These are phyloP conservation scores for Venustampulla echinocandica DNA, from an alignment of 495 filamentous ascomycete species.

Conservation along the genomic window DNA sequence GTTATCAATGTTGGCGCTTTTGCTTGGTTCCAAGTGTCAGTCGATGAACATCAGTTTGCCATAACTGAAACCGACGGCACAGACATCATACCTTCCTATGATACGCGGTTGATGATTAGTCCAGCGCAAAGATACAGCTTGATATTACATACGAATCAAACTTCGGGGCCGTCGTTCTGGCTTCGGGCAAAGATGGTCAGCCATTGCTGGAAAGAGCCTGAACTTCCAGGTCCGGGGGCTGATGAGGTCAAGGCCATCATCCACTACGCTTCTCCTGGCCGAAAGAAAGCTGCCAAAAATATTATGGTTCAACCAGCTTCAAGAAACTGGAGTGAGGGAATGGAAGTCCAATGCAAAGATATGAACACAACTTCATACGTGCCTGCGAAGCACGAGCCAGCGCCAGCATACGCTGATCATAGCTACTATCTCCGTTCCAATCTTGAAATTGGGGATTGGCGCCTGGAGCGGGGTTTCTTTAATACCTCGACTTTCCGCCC, in stretches of 20 bases:
- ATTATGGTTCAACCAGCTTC: slow-evolving; percentile 19
- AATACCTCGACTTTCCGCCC: slow-evolving; percentile 46
- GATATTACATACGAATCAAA: slow-evolving; percentile 51
- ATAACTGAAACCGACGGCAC: slow-evolving; percentile 70
- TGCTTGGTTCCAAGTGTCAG: slow-evolving; percentile 45
- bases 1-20: slow-evolving; percentile 59
- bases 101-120: slow-evolving; percentile 43
- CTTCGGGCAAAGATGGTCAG: slow-evolving; percentile 48
- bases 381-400: slow-evolving; percentile 30
- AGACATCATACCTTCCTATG: slow-evolving; percentile 45
- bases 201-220: slow-evolving; percentile 42
- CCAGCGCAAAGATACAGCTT: slow-evolving; percentile 63
- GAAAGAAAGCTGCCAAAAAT: slow-evolving; percentile 30
- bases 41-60: slow-evolving; percentile 37
- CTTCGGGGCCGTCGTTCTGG: slow-evolving; percentile 48
- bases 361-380: slow-evolving; percentile 32
- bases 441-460: slow-evolving; percentile 47
- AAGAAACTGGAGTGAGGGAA: slow-evolving; percentile 29
- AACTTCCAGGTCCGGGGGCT: slow-evolving; percentile 34
- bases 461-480: slow-evolving; percentile 45
- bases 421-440: slow-evolving; percentile 41
- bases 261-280: slow-evolving; percentile 29
- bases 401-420: slow-evolving; percentile 34
- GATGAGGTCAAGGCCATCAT: slow-evolving; percentile 49
- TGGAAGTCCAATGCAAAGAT: slow-evolving; percentile 37